Evolutionary conservation across 768 basidiomycete species (phyloP), one percentile per base, ranked within the genome.

Genomic region (Agaricus blazei): DNA sequence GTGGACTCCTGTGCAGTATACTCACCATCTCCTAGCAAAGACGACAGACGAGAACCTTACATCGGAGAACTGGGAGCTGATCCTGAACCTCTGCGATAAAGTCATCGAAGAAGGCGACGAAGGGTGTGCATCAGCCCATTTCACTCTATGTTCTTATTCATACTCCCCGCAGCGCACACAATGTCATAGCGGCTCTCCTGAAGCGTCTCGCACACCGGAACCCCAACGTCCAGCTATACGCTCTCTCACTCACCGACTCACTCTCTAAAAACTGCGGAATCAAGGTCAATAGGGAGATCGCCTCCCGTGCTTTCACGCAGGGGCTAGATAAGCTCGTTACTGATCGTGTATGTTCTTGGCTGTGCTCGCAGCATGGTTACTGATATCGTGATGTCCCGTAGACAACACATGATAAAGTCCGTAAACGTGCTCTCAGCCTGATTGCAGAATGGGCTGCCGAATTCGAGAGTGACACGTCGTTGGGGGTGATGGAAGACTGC

Each of bases 1-100:
- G 44, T 44, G n/a, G 19, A 29, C 38, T 53, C 42, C 49, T 27
- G 29, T 45, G 37, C 5, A 12, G 31, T 46, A 27, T 54, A 50
- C 45, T 54, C 28, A 58, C 58, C 40, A 56, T 9, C 19, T 15
- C 51, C 24, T 70, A 97, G 95, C 72, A 63, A 96, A 97, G 73
- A 90, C 96, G 34, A 99, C 97, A n/a, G 93, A 95, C 68, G 97
- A 98, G 81, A 94, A 93, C 68, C 76, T 95, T 56, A 95, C 95
- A 0, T 78, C 80, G 53, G 96, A 97, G 73, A 91, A 97, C 70
- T 99, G 97, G 97, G 94, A 94, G 67, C 76, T 93, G 56, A 92
- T 95, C 59, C 67, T 98, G 48, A 93, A 90, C 63, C 70, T 98
- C n/a, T 97, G 94, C 63, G 97, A 99, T 75, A 97, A 97, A 71